phyloP scores from a whole-genome alignment of 345 rosid species.

The Adansonia digitata region DNA sequence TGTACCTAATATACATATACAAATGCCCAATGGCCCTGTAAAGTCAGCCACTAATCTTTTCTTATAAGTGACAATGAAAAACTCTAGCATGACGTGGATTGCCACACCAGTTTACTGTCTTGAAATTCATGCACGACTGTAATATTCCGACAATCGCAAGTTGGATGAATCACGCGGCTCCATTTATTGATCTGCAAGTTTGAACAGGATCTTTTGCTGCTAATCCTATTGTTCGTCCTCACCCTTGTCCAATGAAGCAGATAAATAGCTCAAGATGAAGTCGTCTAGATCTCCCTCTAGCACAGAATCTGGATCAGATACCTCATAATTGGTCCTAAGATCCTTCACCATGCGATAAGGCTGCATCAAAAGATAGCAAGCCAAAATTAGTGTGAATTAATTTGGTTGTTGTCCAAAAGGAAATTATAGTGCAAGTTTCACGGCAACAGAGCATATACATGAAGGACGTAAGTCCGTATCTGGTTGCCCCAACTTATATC shows the following conservation, averaged over 20 bases:
- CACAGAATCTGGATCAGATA: conserved; percentile 83
- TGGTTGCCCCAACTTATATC: conserved; percentile 96
- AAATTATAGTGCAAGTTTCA: conserved; percentile 5
- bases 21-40: neutral
- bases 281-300: conserved; percentile 60
- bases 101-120: neutral
- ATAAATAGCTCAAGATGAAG: conserved; percentile 47
- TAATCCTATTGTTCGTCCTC: conserved; percentile 19
- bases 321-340: conserved; percentile 84
- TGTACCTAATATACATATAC: neutral
- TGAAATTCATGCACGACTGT: neutral
- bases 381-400: neutral
- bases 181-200: neutral
- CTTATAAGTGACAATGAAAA: neutral
- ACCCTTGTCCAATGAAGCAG: conserved; percentile 60
- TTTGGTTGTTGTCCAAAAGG: neutral
- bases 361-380: conserved; percentile 30
- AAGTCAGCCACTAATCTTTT: neutral
- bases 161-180: neutral
- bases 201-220: neutral
- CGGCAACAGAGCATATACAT: conserved; percentile 40
- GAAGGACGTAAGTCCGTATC: conserved; percentile 84
- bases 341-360: conserved; percentile 96
- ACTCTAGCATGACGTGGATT: neutral
- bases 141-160: neutral